These are phyloP conservation scores for Candida freyschussii DNA, from an alignment of 1,139 yeast species.

Conservation along the genomic window DNA sequence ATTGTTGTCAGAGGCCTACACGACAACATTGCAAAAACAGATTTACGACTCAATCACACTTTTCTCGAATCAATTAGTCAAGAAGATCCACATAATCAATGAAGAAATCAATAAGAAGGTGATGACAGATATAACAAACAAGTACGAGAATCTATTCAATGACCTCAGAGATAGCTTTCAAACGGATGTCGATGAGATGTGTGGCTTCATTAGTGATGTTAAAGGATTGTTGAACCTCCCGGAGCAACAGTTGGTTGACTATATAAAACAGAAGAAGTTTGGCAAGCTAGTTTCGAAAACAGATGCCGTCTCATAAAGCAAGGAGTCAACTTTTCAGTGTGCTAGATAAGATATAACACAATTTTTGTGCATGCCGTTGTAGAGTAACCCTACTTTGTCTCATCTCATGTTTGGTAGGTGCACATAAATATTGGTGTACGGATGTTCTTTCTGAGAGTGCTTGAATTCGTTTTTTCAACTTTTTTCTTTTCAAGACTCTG, in stretches of 20 bases:
- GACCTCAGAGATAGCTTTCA: slow-evolving; percentile 31
- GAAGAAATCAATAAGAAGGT: slow-evolving; percentile 32
- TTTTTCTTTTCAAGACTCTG: slow-evolving; percentile 10
- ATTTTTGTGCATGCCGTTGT: neutral
- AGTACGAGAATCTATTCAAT: slow-evolving; percentile 29
- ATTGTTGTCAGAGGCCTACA: slow-evolving; percentile 27
- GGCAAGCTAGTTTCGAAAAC: slow-evolving; percentile 5
- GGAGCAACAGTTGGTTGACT: slow-evolving; percentile 28
- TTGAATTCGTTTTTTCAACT: slow-evolving; percentile 12
- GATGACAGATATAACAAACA: slow-evolving; percentile 29
- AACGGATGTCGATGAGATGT: slow-evolving; percentile 32
- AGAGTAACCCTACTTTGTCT: too few relatives aligned
- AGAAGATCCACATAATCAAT: slow-evolving; percentile 32
- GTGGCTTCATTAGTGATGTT: slow-evolving; percentile 30
- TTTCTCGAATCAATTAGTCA: slow-evolving; percentile 31
- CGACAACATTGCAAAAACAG: slow-evolving; percentile 32
- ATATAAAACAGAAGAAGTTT: slow-evolving; percentile 27
- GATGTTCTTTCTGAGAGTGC: slow-evolving; percentile 3
- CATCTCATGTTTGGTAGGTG: too few relatives aligned
- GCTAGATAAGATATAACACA: neutral
- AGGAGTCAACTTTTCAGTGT: neutral
- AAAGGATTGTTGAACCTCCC: slow-evolving; percentile 31
- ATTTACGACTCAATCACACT: slow-evolving; percentile 29
- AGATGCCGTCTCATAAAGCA: neutral
- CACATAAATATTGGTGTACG: too few relatives aligned